These are phyloP conservation scores for Gentiana macrophylla DNA, from an alignment of 257 asterid genomes.

Conservation along the genomic window DNA sequence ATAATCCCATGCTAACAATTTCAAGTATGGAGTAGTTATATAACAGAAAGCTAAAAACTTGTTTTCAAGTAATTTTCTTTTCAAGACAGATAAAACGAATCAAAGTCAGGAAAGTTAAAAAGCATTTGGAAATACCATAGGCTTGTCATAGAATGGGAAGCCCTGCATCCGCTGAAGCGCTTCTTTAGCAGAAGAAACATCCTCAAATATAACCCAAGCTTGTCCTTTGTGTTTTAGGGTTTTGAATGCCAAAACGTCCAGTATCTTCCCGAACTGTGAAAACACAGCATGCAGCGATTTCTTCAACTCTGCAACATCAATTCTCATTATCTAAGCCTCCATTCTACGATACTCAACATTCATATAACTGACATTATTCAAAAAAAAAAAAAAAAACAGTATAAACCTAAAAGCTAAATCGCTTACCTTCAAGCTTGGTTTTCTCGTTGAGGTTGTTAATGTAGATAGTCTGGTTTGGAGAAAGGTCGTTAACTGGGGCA, in stretches of 20 bases:
- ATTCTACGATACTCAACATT: not conserved
- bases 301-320: constrained; percentile 52
- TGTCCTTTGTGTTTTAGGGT: constrained; percentile 99
- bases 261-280: constrained; percentile 86
- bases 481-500: constrained; percentile 34
- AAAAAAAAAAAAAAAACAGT: not conserved
- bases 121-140: constrained; percentile 42
- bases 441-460: constrained; percentile 92
- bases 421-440: constrained; percentile 86
- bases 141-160: constrained; percentile 91
- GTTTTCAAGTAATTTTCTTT: not conserved
- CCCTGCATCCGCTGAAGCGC: constrained; percentile 98
- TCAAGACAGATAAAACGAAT: not conserved
- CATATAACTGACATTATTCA: not conserved
- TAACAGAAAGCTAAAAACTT: not conserved
- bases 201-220: constrained; percentile 98
- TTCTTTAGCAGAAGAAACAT: constrained; percentile 61
- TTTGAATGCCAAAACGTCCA: constrained; percentile 95
- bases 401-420: not conserved
- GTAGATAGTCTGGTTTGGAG: constrained; percentile 79
- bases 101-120: not conserved
- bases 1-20: no score
- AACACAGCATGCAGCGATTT: constrained; percentile 91
- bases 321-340: constrained; percentile 8
- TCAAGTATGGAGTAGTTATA: not conserved